Percentiles rank a stretch among this genome's conserved stretches.
phyloP scores from a whole-genome alignment of 192 early-diverging fungal genomes.

The Backusella luteola region DNA sequence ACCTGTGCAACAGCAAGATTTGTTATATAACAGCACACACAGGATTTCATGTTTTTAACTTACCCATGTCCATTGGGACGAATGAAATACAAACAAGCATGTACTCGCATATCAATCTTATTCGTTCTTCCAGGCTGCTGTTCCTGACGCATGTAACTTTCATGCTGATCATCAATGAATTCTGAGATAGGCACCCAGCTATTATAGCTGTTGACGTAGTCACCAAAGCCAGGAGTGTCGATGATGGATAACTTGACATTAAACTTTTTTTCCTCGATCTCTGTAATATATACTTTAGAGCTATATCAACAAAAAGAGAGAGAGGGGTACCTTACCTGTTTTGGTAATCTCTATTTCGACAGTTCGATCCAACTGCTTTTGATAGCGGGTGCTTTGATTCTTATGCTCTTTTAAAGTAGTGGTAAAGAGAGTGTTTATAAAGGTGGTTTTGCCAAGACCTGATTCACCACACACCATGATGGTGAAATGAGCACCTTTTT shows the following conservation, averaged over 20 bases:
- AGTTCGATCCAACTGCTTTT: constrained; percentile 91
- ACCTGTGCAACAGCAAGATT: constrained; percentile 14
- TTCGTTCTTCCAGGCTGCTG: constrained; percentile 78
- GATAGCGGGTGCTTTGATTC: constrained; percentile 57
- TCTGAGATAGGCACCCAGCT: constrained; percentile 95
- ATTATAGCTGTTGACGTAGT: constrained; percentile 94
- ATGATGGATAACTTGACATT: constrained; percentile 90
- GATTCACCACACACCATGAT: constrained; percentile 96
- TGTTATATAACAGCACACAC: too few relatives aligned
- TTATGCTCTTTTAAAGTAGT: constrained; percentile 51
- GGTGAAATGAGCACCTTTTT: constrained; percentile 92
- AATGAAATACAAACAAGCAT: constrained; percentile 97
- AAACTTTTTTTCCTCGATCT: constrained; percentile 94
- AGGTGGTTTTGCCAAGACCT: constrained; percentile 95
- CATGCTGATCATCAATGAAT: constrained; percentile 93
- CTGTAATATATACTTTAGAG: constrained; percentile 37
- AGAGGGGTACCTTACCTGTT: constrained; percentile 59
- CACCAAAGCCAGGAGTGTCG: constrained; percentile 97
- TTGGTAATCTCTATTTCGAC: constrained; percentile 98
- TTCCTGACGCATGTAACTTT: constrained; percentile 90
- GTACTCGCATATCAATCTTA: constrained; percentile 90
- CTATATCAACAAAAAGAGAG: neutral
- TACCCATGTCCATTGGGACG: constrained; percentile 91
- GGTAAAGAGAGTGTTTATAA: constrained; percentile 96
- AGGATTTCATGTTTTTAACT: constrained; percentile 10